Evolutionary conservation across 1,284 basidiomycete species (phyloP).

Genomic region (Ceratobasidium theobromae): DNA sequence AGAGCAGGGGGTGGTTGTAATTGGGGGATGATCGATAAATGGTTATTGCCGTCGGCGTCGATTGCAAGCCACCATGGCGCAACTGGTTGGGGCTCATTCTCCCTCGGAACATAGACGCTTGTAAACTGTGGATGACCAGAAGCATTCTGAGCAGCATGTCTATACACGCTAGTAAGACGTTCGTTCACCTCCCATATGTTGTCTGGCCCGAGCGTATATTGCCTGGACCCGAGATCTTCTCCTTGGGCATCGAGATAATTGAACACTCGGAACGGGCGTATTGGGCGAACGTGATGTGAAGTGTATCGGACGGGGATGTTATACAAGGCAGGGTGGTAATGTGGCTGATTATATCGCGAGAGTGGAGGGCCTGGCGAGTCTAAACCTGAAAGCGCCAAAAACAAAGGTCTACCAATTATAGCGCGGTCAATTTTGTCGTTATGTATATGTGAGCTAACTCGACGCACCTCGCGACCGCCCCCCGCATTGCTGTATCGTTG

Average conservation of each 20-base stretch:
- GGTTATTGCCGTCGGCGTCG: background rate
- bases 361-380: background rate
- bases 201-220: conserved; percentile 20
- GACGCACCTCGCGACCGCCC: background rate
- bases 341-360: background rate
- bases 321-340: background rate
- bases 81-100: background rate
- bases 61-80: background rate
- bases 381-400: background rate
- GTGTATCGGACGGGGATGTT: background rate
- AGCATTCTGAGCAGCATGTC: background rate
- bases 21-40: too few relatives aligned
- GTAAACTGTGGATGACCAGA: background rate
- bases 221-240: conserved; percentile 3
- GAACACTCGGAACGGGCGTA: background rate
- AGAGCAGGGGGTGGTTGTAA: background rate
- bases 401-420: conserved; percentile 20
- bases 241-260: conserved; percentile 7
- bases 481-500: conserved; percentile 15
- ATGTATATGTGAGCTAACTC: background rate
- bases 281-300: background rate
- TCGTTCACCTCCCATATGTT: conserved; percentile 15
- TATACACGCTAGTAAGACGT: background rate
- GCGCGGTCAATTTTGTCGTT: background rate
- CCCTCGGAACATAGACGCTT: background rate